phyloP scores from a whole-genome alignment of 2,329 filamentous ascomycete species.

The Chaetomium sp. region DNA sequence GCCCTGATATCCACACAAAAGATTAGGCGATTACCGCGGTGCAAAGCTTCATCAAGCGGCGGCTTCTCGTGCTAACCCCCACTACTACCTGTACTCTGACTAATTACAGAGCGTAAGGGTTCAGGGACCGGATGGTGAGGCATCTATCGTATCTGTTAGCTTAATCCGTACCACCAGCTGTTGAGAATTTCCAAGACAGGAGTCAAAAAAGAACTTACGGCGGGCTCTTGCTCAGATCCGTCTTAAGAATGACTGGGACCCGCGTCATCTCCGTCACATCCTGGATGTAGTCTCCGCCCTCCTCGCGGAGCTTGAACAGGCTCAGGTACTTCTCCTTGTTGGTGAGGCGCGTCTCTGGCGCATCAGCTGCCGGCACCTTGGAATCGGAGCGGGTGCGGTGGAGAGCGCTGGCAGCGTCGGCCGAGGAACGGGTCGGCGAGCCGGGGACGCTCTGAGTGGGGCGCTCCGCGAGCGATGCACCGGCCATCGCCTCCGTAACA shows the following conservation, averaged over 20 bases:
- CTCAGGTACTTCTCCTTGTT: conserved; percentile 97
- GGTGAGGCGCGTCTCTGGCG: conserved; percentile 70
- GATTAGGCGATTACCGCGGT: too few species aligned
- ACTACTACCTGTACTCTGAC: background rate
- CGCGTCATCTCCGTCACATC: conserved; percentile 97
- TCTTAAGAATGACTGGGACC: conserved; percentile 97
- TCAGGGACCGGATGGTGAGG: conserved; percentile 75
- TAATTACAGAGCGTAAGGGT: conserved; percentile 60
- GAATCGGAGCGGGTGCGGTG: conserved; percentile 91
- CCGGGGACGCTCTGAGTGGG: conserved; percentile 93
- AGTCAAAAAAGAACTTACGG: conserved; percentile 63
- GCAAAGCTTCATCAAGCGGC: too few species aligned
- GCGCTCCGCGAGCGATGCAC: conserved; percentile 81
- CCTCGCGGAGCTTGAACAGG: conserved; percentile 82
- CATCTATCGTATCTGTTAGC: conserved; percentile 51
- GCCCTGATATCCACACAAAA: too few species aligned
- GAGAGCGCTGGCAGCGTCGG: conserved; percentile 58
- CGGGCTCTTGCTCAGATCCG: conserved; percentile 95
- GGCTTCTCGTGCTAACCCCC: background rate
- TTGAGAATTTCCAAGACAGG: background rate
- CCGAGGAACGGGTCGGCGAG: conserved; percentile 72
- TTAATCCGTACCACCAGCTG: background rate
- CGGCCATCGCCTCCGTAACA: conserved; percentile 82
- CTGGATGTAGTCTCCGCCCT: conserved; percentile 93
- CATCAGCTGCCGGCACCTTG: conserved; percentile 71